Evolutionary conservation across 2,329 filamentous ascomycete genomes (phyloP).

Genomic region (Onygena corvina): DNA sequence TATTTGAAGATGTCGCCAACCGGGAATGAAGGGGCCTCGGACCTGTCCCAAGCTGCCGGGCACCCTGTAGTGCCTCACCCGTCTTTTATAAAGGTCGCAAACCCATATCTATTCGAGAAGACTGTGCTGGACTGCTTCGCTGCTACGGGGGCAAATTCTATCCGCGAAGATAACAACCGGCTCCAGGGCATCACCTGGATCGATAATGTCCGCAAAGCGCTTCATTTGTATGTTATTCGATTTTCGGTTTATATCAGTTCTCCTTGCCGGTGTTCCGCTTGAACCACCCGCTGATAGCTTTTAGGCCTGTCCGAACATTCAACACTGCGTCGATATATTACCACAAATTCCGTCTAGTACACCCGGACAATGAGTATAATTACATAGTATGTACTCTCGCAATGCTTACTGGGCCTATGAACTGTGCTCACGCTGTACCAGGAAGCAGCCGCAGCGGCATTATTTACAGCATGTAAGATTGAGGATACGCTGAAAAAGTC

Average conservation of each 20-base stretch:
- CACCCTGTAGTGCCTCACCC: conserved; percentile 43
- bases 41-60: neutral
- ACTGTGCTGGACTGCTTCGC: conserved; percentile 62
- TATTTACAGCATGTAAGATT: conserved; percentile 92
- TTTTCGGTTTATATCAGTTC: neutral
- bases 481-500: conserved; percentile 98
- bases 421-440: conserved; percentile 26
- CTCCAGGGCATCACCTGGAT: conserved; percentile 83
- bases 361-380: conserved; percentile 75
- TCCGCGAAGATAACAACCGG: conserved; percentile 67
- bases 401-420: neutral
- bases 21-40: neutral
- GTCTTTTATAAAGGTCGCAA: conserved; percentile 52
- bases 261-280: neutral
- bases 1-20: conserved; percentile 6
- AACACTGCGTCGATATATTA: conserved; percentile 87
- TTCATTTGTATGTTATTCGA: conserved; percentile 56
- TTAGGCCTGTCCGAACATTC: conserved; percentile 76
- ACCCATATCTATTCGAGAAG: conserved; percentile 73
- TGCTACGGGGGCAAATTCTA: conserved; percentile 57
- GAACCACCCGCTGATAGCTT: neutral
- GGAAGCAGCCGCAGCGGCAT: conserved; percentile 74
- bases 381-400: conserved; percentile 40
- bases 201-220: conserved; percentile 63
- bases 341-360: conserved; percentile 80